These are phyloP conservation scores for Jatropha multifida DNA, from an alignment of 441 rosid species.

Conservation along the genomic window DNA sequence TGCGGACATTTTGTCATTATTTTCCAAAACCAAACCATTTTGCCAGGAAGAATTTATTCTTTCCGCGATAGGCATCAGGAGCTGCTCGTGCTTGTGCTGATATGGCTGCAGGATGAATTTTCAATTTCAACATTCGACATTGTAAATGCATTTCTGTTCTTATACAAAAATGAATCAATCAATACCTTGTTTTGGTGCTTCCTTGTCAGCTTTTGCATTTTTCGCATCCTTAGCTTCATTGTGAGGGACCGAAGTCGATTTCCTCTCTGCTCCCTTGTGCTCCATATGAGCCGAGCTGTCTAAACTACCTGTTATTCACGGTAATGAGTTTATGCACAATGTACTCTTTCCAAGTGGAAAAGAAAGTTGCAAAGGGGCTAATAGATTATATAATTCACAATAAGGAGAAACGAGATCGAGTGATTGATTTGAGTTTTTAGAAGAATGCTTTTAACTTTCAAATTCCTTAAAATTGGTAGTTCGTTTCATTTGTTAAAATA, in stretches of 20 bases:
- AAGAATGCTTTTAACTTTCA: no score
- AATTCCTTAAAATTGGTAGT: neutral
- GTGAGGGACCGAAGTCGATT: conserved; percentile 32
- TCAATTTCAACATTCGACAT: neutral
- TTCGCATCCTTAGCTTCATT: conserved; percentile 25
- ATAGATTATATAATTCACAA: neutral
- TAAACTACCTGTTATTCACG: conserved; percentile 16
- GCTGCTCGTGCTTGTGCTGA: conserved; percentile 10
- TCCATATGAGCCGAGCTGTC: conserved; percentile 28
- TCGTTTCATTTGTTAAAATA: neutral
- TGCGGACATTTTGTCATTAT: conserved; percentile 24
- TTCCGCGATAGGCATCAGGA: conserved; percentile 38
- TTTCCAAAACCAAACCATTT: conserved; percentile 64
- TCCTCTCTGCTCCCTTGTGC: conserved; percentile 30
- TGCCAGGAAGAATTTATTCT: conserved; percentile 54
- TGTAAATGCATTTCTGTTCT: neutral
- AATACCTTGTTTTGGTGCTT: conserved; percentile 40
- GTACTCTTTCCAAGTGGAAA: neutral
- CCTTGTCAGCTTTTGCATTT: conserved; percentile 25
- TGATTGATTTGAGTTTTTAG: neutral
- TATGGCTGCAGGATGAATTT: conserved; percentile 9
- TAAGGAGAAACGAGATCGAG: neutral
- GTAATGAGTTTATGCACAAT: neutral
- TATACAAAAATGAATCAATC: neutral
- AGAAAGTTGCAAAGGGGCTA: neutral